Evolutionary conservation across 139 green algal species (phyloP).

Genomic region (Ettlia oleoabundans): DNA sequence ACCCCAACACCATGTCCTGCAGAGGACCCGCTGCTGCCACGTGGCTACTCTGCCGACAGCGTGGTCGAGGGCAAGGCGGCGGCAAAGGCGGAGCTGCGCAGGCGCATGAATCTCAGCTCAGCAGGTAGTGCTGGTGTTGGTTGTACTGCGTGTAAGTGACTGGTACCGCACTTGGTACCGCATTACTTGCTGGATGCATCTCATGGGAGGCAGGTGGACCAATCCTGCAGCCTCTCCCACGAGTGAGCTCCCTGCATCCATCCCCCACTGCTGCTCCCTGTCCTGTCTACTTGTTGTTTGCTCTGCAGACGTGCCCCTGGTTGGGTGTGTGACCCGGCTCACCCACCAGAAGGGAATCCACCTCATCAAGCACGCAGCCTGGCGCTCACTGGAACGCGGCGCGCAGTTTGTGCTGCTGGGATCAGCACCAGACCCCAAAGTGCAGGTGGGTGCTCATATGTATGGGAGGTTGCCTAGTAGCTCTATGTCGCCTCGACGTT

Average conservation of each 20-base stretch:
- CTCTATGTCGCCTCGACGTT: too few relatives aligned
- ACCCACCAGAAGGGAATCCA: constrained; percentile 98
- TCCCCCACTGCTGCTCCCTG: not conserved
- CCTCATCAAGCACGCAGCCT: constrained; percentile 97
- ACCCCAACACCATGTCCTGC: constrained; percentile 39
- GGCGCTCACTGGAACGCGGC: constrained; percentile 86
- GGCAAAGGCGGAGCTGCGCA: constrained; percentile 67
- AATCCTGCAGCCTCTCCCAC: too few relatives aligned
- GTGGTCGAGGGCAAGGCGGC: constrained; percentile 70
- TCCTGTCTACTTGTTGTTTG: not conserved
- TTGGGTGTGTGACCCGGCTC: constrained; percentile 82
- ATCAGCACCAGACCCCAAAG: constrained; percentile 82
- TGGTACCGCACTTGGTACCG: not conserved
- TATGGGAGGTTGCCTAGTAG: too few relatives aligned
- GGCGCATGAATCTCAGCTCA: constrained; percentile 62
- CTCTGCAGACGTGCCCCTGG: constrained; percentile 76
- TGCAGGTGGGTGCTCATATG: constrained; percentile 59
- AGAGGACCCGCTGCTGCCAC: constrained; percentile 78
- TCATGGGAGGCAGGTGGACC: too few relatives aligned
- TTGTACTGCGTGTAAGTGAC: not conserved
- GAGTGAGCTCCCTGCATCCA: not conserved
- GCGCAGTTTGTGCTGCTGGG: constrained; percentile 99
- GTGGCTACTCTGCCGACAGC: constrained; percentile 67
- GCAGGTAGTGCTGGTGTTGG: not conserved
- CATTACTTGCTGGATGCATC: not conserved